Base-by-base conservation (phyloP, 148 eudicot genomes). In the Cornus suecica region DNA sequence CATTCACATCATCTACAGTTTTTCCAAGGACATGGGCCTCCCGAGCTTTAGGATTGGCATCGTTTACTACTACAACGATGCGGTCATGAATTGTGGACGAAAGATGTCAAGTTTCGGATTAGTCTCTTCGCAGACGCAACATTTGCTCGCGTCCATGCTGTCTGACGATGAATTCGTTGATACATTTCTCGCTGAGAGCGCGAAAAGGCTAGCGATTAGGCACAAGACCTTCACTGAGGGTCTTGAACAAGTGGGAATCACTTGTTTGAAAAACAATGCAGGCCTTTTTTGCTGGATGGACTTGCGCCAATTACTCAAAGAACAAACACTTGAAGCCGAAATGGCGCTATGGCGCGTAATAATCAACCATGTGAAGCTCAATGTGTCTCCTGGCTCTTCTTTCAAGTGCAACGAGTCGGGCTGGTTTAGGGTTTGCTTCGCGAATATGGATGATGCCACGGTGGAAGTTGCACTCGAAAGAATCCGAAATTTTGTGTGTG, bases 341-440 rank as follows among this genome's bases (percentile, higher is more conserved):
- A 78, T 86, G 52, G 82, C 24, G 16, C 68, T 91, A 15, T 93
- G 97, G 97, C 66, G 86, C 10, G 62, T 86, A 18, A 89, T 93
- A 5, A 82, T 93, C 0, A 61, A 80, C 5, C 85, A 93, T 2
- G 95, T 93, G 26, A 93, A 88, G 80, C 86, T 93, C 51, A 92
- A 93, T 65, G 87, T 93, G 11, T 93, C 95, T 2, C 97, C 96
- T 0, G 96, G 95, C n/a, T 89, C 92, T 8, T 93, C 97, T 0
- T 91, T 93, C 52, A 84, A 85, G 7, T 93, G 93, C 66, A 26
- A 72, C 13, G 97, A 93, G 83, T 87, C 92, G 1, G 97, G 97
- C 16, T 93, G 97, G 97, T 93, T 91, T 68, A 85, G 97, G 77
- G 96, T 91, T 23, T 92, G 97, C 70, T 87, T 86, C 45, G 97